Evolutionary conservation across 306 rosid species (phyloP), one percentile per base, ranked within the genome.

Genomic region (Prunus persica): DNA sequence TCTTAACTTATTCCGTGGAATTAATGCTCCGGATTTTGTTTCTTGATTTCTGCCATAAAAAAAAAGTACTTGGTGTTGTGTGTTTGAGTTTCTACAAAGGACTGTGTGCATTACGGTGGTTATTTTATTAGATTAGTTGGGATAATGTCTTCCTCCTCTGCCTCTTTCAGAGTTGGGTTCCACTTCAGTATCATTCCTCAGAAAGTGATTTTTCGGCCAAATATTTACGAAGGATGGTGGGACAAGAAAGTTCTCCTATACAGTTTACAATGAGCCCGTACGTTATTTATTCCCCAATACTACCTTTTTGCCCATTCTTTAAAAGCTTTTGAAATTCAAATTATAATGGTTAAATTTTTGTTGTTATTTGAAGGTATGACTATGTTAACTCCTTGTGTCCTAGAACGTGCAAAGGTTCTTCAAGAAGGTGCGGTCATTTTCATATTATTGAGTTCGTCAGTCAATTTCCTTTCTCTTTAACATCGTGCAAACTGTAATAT

Each of bases 101-200:
- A 32, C 49, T 45, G 11, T 0, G 38, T 38, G 65, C 13, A 41
- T 14, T 43, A 14, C 19, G 5, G 55, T 10, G 43, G 54, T 72
- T 72, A 38, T 56, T 71, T 54, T 38, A 32, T 34, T 32, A 14
- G 24, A 38, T 19, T 46, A 15, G 22, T 57, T 72, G 24, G 38
- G 66, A 56, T 56, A 56, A 12, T 12, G 2, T 2, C 57, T 78
- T 76, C 47, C 51, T 76, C 25, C 49, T 19, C 69, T 18, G 50
- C 79, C 69, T 67, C 80, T 66, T 83, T 69, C 81, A 95, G 98
- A 16, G 70, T 47, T 95, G 93, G 96, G 79, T 92, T 88, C 86
- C 97, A 74, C 98, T 90, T 54, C 84, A 85, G 89, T 92, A 90
- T 82, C 96, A 95, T 87, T 81, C 90, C 77, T 78, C 88, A 60